Conservation (phyloP, 2,329 filamentous ascomycete genomes). For the Phoma sp. region DNA sequence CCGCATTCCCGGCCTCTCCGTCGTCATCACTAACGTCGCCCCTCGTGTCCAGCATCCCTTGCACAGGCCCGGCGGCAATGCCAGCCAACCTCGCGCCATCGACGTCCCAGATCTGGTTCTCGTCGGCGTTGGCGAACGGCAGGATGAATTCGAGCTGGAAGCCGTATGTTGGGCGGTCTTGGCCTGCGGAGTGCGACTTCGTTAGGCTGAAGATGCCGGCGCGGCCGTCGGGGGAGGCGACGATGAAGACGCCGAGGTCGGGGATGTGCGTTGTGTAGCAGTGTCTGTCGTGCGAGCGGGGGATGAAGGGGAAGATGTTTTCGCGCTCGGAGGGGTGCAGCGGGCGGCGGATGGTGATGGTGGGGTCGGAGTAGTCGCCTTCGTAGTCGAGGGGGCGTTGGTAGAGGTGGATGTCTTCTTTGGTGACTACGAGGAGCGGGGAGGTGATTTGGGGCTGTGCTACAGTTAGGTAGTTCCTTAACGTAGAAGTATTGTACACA, state of each 20-base stretch:
- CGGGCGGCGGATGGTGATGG: constrained; percentile 51
- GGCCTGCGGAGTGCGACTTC: constrained; percentile 43
- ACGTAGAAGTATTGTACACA: neutral
- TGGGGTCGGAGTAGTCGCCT: constrained; percentile 7
- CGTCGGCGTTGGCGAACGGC: constrained; percentile 48
- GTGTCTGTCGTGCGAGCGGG: constrained; percentile 56
- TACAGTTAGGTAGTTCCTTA: neutral
- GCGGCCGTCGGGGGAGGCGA: constrained; percentile 71
- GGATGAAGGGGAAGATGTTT: neutral
- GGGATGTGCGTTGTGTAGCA: constrained; percentile 71
- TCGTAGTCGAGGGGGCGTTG: constrained; percentile 40
- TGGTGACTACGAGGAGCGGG: constrained; percentile 53
- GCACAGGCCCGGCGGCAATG: constrained; percentile 71
- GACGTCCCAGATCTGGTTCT: constrained; percentile 15
- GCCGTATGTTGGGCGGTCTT: constrained; percentile 49
- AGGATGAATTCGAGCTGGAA: constrained; percentile 66
- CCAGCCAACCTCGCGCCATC: constrained; percentile 63
- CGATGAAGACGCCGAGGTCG: constrained; percentile 72
- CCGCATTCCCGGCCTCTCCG: constrained; percentile 37
- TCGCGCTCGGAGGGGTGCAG: constrained; percentile 20
- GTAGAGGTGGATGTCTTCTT: constrained; percentile 54
- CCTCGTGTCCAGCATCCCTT: constrained; percentile 49
- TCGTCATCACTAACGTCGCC: constrained; percentile 24
- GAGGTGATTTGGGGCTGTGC: constrained; percentile 15
- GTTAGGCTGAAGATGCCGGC: constrained; percentile 70